A percentile compares a stretch with the other conserved stretches of the same genome.
Evolutionary conservation across 73 alveolate genomes (phyloP).

Genomic region (Tetrahymena borealis): DNA sequence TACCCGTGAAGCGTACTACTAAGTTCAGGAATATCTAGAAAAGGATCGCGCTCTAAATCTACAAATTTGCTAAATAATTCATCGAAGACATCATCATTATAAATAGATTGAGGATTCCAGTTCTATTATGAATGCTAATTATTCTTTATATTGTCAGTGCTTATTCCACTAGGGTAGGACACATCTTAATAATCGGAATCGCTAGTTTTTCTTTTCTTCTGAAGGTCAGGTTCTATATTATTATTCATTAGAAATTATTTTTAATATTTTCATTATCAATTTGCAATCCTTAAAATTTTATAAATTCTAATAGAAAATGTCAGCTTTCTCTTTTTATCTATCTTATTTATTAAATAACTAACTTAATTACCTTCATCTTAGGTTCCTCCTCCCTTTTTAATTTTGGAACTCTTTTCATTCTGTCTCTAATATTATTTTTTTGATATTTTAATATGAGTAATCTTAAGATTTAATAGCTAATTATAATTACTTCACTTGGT

Average conservation of each 20-base stretch:
- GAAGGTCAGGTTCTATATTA: not conserved
- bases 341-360: not conserved
- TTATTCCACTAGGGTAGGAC: not conserved
- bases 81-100: not conserved
- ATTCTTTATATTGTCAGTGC: not conserved
- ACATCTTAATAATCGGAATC: not conserved
- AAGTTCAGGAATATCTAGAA: not conserved
- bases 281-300: not conserved
- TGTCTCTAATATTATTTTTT: not conserved
- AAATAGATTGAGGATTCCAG: not conserved
- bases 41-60: not conserved
- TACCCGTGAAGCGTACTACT: not conserved
- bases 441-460: not conserved
- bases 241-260: not conserved
- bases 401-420: not conserved
- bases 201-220: not conserved
- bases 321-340: too few species aligned
- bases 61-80: not conserved
- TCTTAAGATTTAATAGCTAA: not conserved
- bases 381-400: not conserved
- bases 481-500: not conserved
- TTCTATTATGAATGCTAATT: not conserved
- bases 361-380: not conserved
- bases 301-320: too few species aligned
- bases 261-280: not conserved